phyloP scores from a whole-genome alignment of 164 flowering plant genomes.

The Cinnamomum micranthum region DNA sequence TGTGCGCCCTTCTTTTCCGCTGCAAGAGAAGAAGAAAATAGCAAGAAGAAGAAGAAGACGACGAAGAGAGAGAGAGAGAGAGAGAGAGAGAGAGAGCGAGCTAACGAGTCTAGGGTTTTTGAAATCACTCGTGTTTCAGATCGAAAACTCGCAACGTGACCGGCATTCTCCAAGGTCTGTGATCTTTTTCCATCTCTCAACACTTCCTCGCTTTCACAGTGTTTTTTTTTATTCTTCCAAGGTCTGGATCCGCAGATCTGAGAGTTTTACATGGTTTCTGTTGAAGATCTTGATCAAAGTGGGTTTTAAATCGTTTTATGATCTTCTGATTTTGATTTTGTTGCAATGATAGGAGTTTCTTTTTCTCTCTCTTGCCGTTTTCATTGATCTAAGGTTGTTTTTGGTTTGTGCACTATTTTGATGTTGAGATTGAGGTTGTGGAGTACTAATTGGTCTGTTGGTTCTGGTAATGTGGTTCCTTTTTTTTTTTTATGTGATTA shows the following conservation, averaged over 20 bases:
- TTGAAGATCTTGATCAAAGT: background rate
- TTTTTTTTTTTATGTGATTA: too few species aligned
- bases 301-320: background rate
- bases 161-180: slow-evolving; percentile 7
- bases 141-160: background rate
- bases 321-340: background rate
- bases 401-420: background rate
- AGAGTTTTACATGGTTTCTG: background rate
- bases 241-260: background rate
- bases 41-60: background rate
- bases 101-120: slow-evolving; percentile 1
- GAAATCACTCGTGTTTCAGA: background rate
- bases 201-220: background rate
- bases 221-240: background rate
- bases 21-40: background rate
- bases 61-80: background rate
- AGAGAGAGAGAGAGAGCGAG: background rate
- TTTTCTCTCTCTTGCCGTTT: background rate
- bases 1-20: background rate
- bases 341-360: background rate
- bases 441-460: background rate
- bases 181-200: too few species aligned
- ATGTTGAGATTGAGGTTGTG: background rate
- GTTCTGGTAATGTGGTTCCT: background rate
- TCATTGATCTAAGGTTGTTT: background rate